A percentile compares a stretch with the other conserved stretches of the same genome.
Evolutionary conservation across 2,329 filamentous ascomycete genomes (phyloP).

Genomic region (Epichloe gansuensis): DNA sequence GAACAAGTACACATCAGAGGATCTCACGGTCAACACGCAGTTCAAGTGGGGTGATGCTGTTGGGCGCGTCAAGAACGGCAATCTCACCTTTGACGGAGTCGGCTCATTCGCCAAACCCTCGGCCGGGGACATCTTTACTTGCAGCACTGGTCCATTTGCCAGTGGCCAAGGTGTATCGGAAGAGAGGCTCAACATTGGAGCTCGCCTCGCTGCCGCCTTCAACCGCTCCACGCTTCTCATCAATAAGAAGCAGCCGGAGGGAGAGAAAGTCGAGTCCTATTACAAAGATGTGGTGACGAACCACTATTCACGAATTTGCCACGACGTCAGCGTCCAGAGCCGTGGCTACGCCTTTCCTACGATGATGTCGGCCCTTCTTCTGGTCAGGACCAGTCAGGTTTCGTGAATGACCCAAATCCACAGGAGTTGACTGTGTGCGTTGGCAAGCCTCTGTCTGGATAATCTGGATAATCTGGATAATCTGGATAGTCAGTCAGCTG

Average conservation of each 20-base stretch:
- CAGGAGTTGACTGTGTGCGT: slow-evolving; percentile 43
- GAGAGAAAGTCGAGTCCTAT: slow-evolving; percentile 35
- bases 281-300: slow-evolving; percentile 47
- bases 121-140: slow-evolving; percentile 38
- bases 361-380: slow-evolving; percentile 51
- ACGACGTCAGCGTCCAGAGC: slow-evolving; percentile 45
- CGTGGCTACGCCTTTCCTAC: slow-evolving; percentile 59
- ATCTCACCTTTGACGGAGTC: slow-evolving; percentile 29
- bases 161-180: slow-evolving; percentile 27
- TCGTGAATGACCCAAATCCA: slow-evolving; percentile 45
- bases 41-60: slow-evolving; percentile 35
- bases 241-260: slow-evolving; percentile 38
- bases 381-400: slow-evolving; percentile 49
- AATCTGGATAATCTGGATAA: slow-evolving; percentile 1
- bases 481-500: no score
- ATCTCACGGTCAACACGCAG: slow-evolving; percentile 43
- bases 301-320: slow-evolving; percentile 55
- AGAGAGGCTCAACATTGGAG: slow-evolving; percentile 50
- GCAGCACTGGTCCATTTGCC: slow-evolving; percentile 45
- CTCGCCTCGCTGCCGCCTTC: slow-evolving; percentile 63
- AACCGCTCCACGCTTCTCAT: slow-evolving; percentile 58
- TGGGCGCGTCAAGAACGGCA: slow-evolving; percentile 27
- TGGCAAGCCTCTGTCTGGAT: slow-evolving; percentile 26
- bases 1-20: slow-evolving; percentile 31
- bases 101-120: slow-evolving; percentile 36